A percentile compares a stretch with the other conserved stretches of the same genome.
These are phyloP conservation scores for Helichrysum umbraculigerum DNA, from an alignment of 129 eudicot species.

Conservation along the genomic window DNA sequence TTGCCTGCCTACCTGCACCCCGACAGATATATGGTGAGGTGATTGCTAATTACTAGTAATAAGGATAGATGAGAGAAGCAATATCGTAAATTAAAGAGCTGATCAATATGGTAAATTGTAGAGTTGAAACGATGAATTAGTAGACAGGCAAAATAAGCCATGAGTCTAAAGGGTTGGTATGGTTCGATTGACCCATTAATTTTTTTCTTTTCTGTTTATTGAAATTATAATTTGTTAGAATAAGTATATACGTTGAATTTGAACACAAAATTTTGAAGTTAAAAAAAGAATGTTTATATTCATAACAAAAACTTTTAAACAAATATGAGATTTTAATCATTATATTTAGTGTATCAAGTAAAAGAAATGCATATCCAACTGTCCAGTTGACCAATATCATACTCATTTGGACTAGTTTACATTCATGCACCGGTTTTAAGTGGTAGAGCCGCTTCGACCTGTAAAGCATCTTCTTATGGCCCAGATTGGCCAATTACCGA, in stretches of 20 bases:
- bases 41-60: background rate
- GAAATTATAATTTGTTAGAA: background rate
- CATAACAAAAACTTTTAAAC: background rate
- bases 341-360: slow-evolving; percentile 7
- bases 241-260: background rate
- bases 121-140: background rate
- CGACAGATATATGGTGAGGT: slow-evolving; percentile 27
- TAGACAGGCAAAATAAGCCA: background rate
- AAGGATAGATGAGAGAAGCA: background rate
- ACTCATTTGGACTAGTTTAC: background rate
- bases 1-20: slow-evolving; percentile 39
- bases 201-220: background rate
- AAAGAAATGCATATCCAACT: slow-evolving; percentile 16
- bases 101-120: background rate
- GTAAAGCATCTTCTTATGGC: slow-evolving; percentile 5
- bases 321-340: no score
- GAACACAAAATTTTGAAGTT: background rate
- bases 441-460: background rate
- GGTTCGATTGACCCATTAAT: background rate
- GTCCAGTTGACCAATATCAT: background rate
- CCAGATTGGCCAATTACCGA: slow-evolving; percentile 3
- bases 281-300: background rate
- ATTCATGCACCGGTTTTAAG: slow-evolving; percentile 8
- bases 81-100: background rate
- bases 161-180: background rate